Percentiles rank a stretch among this genome's conserved stretches.
Evolutionary conservation across 441 rosid species (phyloP).

Genomic region (Corymbia citriodora): DNA sequence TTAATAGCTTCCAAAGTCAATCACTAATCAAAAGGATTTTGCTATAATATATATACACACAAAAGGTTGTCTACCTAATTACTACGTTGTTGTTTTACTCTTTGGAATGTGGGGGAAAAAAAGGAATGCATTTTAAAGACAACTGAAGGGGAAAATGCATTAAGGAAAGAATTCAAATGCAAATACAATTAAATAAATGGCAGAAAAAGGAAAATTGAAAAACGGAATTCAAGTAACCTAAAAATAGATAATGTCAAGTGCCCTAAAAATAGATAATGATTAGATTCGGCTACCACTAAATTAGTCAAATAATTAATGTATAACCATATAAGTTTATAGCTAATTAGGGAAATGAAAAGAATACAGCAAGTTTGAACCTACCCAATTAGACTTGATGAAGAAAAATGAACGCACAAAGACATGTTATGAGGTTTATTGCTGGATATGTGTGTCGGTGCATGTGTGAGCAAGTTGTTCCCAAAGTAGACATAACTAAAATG

Average conservation of each 20-base stretch:
- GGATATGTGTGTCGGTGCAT: fast-evolving
- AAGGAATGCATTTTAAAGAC: background rate
- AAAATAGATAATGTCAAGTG: background rate
- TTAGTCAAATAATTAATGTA: background rate
- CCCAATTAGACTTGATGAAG: background rate
- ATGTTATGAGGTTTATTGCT: background rate
- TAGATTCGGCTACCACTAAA: background rate
- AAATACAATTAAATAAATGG: background rate
- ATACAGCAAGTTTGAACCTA: background rate
- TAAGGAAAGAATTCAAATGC: background rate
- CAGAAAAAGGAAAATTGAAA: background rate
- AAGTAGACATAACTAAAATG: background rate
- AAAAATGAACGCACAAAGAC: background rate
- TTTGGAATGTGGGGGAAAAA: too few species aligned
- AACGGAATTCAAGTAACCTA: background rate
- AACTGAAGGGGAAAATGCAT: background rate
- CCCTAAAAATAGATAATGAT: background rate
- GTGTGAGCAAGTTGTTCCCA: background rate
- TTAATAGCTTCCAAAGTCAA: too few species aligned
- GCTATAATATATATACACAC: too few species aligned
- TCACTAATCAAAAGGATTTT: too few species aligned
- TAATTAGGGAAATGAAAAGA: background rate
- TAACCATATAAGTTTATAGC: background rate
- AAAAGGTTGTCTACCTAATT: too few species aligned
- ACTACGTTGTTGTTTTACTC: too few species aligned